A percentile compares a stretch with the other conserved stretches of the same genome.
phyloP scores from a whole-genome alignment of 805 yeast species.

The Wickerhamiella azyma region DNA sequence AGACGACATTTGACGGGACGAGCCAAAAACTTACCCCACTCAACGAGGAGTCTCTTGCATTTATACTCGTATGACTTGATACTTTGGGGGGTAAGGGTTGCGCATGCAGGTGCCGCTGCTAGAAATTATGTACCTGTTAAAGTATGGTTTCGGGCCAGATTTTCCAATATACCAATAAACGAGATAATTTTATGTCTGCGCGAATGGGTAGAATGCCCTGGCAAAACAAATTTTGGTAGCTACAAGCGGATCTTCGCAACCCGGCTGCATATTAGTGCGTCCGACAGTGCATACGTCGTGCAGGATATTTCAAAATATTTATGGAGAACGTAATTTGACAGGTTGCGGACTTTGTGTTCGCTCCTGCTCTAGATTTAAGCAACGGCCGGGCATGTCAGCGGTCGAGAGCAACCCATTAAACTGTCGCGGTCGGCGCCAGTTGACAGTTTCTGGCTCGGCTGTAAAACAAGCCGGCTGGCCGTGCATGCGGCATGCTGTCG shows the following conservation, averaged over 20 bases:
- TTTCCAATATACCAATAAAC: neutral
- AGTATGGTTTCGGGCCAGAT: neutral
- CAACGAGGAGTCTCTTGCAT: neutral
- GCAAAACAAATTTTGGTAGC: neutral
- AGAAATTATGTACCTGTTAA: too few relatives aligned
- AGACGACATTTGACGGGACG: neutral
- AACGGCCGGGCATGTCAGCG: too few relatives aligned
- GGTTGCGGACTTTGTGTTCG: too few relatives aligned
- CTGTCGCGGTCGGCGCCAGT: too few relatives aligned
- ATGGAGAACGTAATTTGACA: too few relatives aligned
- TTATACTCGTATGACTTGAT: neutral
- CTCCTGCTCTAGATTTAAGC: too few relatives aligned
- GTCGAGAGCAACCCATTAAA: too few relatives aligned
- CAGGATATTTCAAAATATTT: neutral
- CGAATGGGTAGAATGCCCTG: neutral
- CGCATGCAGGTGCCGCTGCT: neutral
- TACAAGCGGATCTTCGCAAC: neutral
- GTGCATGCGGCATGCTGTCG: too few relatives aligned
- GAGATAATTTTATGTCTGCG: too few relatives aligned
- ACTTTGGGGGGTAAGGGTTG: neutral
- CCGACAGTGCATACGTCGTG: conserved; percentile 2
- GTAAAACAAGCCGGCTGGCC: too few relatives aligned
- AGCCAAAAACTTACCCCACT: neutral
- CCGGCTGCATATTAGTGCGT: neutral
- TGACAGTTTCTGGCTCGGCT: too few relatives aligned